phyloP scores from a whole-genome alignment of 2,329 filamentous ascomycete species.

The Erysiphe neolycopersici region DNA sequence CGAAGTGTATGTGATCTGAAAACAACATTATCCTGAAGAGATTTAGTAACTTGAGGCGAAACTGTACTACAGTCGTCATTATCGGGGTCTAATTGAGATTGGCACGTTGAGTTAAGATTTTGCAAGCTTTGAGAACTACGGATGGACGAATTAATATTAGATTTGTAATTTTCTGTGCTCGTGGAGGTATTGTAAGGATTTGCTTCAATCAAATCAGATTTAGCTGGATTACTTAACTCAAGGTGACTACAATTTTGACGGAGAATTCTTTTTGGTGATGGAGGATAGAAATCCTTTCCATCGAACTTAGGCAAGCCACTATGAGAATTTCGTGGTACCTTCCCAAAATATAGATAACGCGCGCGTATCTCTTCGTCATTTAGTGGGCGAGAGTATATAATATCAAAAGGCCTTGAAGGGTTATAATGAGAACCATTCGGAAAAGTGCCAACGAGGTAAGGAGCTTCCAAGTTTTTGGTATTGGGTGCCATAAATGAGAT shows the following conservation, averaged over 20 bases:
- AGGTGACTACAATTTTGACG: not conserved
- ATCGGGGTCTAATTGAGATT: too few relatives aligned
- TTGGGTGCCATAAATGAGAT: too few relatives aligned
- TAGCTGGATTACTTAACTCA: not conserved
- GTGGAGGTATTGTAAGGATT: not conserved
- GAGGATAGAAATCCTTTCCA: constrained; percentile 34
- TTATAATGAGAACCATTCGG: too few relatives aligned
- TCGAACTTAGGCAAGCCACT: constrained; percentile 33
- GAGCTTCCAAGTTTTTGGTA: too few relatives aligned
- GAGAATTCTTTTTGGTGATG: constrained; percentile 14
- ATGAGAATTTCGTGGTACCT: constrained; percentile 22
- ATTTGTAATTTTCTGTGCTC: not conserved
- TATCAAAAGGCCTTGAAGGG: too few relatives aligned
- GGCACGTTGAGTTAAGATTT: not conserved
- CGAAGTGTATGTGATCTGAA: too few relatives aligned
- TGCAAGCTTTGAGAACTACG: not conserved
- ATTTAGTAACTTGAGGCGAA: too few relatives aligned
- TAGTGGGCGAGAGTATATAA: too few relatives aligned
- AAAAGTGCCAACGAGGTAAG: too few relatives aligned
- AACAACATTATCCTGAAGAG: too few relatives aligned
- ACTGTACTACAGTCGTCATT: too few relatives aligned
- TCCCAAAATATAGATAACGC: constrained; percentile 33
- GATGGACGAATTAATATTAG: not conserved
- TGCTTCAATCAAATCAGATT: not conserved
- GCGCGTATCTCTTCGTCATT: constrained; percentile 12